Conservation (phyloP, 164 flowering plant species). For the Liquidambar formosana region DNA sequence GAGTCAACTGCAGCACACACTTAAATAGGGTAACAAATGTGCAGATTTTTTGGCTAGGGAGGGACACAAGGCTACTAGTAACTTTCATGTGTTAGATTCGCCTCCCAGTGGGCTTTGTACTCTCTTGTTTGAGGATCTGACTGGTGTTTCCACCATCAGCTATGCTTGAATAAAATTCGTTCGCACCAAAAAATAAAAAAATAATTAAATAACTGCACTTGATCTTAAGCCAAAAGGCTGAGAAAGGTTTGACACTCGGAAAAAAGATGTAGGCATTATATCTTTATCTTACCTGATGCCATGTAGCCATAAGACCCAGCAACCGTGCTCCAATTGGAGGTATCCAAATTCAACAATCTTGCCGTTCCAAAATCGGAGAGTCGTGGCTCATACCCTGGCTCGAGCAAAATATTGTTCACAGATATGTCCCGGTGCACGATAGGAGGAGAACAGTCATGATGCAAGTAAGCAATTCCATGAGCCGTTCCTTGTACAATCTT, state of each 20-base stretch:
- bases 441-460: constrained; percentile 62
- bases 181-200: neutral
- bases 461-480: constrained; percentile 70
- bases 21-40: too few relatives aligned
- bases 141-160: too few relatives aligned
- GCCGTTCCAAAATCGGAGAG: constrained; percentile 73
- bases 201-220: too few relatives aligned
- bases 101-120: too few relatives aligned
- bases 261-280: neutral
- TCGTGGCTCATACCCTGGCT: constrained; percentile 41
- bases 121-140: too few relatives aligned
- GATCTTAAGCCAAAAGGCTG: neutral
- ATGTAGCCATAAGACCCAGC: constrained; percentile 71
- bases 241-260: neutral
- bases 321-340: constrained; percentile 52
- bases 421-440: constrained; percentile 67
- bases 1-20: too few relatives aligned
- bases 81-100: too few relatives aligned
- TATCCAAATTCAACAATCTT: constrained; percentile 38
- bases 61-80: too few relatives aligned
- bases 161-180: too few relatives aligned
- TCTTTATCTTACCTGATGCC: constrained; percentile 63
- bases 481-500: constrained; percentile 61
- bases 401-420: constrained; percentile 52
- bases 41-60: too few relatives aligned